Percentiles rank a stretch among this genome's conserved stretches.
phyloP scores from a whole-genome alignment of 140 eudicot species.

The Ambrosia hybrid region DNA sequence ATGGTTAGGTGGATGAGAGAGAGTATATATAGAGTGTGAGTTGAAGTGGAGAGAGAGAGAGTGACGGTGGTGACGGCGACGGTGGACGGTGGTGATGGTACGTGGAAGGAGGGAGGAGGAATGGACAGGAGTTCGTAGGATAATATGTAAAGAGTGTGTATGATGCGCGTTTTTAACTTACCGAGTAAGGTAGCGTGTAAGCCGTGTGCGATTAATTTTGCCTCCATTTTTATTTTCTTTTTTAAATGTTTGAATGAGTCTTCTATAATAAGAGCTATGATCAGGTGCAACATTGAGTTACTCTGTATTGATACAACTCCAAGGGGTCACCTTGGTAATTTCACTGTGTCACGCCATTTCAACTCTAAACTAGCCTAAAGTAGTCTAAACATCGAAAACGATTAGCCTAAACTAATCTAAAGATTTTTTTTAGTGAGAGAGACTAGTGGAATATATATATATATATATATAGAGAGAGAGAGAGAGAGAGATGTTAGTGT shows the following conservation, averaged over 20 bases:
- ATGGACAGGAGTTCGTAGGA: background rate
- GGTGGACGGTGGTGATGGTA: background rate
- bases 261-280: background rate
- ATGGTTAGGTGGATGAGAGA: background rate
- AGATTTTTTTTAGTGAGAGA: no score
- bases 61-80: background rate
- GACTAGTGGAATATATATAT: no score
- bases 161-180: conserved; percentile 17
- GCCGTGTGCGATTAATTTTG: conserved; percentile 7
- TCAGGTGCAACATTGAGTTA: background rate
- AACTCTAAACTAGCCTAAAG: no score
- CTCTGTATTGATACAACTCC: background rate
- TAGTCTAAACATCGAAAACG: no score
- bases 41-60: background rate
- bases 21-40: conserved; percentile 11
- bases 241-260: background rate
- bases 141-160: background rate
- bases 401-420: no score
- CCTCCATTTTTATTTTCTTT: no score
- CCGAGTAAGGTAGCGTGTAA: conserved; percentile 31
- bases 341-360: no score
- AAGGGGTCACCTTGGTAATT: no score
- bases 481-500: no score
- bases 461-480: no score
- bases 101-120: conserved; percentile 22